Evolutionary conservation across 2,329 filamentous ascomycete genomes (phyloP).

Genomic region (Beauveria bassiana): DNA sequence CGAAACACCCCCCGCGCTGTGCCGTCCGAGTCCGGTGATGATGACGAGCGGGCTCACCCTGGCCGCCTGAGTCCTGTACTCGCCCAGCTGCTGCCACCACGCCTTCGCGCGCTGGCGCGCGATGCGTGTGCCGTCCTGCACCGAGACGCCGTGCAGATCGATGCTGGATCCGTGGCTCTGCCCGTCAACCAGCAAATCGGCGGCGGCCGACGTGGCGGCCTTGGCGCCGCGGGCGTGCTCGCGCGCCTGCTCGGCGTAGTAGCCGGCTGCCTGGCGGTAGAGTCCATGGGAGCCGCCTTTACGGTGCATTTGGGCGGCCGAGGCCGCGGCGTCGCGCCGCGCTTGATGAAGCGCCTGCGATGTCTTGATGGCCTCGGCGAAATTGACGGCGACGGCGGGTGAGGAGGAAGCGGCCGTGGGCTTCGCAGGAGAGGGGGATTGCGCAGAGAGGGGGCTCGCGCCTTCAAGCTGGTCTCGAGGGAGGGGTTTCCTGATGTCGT

Average conservation of each 20-base stretch:
- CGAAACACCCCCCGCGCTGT: constrained; percentile 69
- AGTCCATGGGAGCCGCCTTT: constrained; percentile 60
- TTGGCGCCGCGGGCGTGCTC: constrained; percentile 53
- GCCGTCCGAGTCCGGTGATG: constrained; percentile 72
- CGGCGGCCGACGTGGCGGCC: constrained; percentile 54
- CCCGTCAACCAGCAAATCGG: constrained; percentile 59
- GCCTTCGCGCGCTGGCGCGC: constrained; percentile 54
- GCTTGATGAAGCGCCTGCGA: constrained; percentile 23
- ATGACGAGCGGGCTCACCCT: constrained; percentile 56
- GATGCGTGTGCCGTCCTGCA: constrained; percentile 75
- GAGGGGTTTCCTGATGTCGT: constrained; percentile 31
- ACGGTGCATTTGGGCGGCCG: constrained; percentile 34
- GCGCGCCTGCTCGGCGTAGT: constrained; percentile 65
- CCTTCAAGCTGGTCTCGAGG: constrained; percentile 25
- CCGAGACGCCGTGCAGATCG: constrained; percentile 78
- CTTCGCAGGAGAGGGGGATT: not conserved
- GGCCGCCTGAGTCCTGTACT: constrained; percentile 45
- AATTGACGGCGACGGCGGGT: constrained; percentile 16
- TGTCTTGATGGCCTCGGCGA: constrained; percentile 22
- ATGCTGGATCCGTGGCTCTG: constrained; percentile 56
- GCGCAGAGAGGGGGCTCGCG: constrained; percentile 1
- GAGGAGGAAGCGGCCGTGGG: constrained; percentile 3
- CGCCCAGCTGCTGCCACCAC: constrained; percentile 74
- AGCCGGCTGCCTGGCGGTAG: constrained; percentile 66
- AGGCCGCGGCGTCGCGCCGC: constrained; percentile 24